Evolutionary conservation across 2,329 filamentous ascomycete species (phyloP).

Genomic region (Apiospora phragmitis): DNA sequence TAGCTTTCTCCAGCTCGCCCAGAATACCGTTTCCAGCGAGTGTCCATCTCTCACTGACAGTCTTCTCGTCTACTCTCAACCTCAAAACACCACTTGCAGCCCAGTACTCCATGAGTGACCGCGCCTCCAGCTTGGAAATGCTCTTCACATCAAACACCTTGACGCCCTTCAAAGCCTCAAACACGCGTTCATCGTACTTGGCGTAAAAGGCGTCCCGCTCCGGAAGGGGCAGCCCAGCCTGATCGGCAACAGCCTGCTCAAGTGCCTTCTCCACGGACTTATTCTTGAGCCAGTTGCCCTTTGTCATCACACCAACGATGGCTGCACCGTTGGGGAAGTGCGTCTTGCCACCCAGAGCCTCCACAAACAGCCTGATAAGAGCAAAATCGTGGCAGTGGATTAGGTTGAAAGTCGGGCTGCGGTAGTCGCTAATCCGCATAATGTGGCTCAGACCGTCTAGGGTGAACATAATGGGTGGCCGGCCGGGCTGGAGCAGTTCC

Average conservation of each 20-base stretch:
- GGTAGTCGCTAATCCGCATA: slow-evolving; percentile 78
- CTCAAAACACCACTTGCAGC: slow-evolving; percentile 80
- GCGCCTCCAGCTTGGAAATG: slow-evolving; percentile 72
- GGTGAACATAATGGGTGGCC: slow-evolving; percentile 64
- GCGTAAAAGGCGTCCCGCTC: slow-evolving; percentile 53
- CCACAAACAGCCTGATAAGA: slow-evolving; percentile 73
- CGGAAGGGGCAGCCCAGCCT: slow-evolving; percentile 34
- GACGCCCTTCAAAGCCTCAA: slow-evolving; percentile 51
- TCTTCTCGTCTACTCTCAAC: slow-evolving; percentile 65
- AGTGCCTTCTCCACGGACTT: slow-evolving; percentile 71
- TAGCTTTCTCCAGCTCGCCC: slow-evolving; percentile 75
- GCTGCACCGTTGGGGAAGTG: slow-evolving; percentile 72
- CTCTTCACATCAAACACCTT: slow-evolving; percentile 62
- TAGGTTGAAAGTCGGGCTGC: slow-evolving; percentile 65
- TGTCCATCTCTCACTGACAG: slow-evolving; percentile 81
- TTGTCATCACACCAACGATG: slow-evolving; percentile 72
- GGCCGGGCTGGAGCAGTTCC: slow-evolving; percentile 63
- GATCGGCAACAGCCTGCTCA: slow-evolving; percentile 50
- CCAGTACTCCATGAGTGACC: slow-evolving; percentile 89
- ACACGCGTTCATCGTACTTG: slow-evolving; percentile 58
- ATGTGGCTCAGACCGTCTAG: slow-evolving; percentile 80
- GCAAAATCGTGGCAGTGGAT: slow-evolving; percentile 87
- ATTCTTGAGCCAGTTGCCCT: slow-evolving; percentile 66
- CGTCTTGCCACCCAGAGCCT: slow-evolving; percentile 64
- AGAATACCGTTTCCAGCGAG: slow-evolving; percentile 78